A percentile compares a stretch with the other conserved stretches of the same genome.
Conservation (phyloP, 768 basidiomycete species). For the Rossbeevera mucosa region DNA sequence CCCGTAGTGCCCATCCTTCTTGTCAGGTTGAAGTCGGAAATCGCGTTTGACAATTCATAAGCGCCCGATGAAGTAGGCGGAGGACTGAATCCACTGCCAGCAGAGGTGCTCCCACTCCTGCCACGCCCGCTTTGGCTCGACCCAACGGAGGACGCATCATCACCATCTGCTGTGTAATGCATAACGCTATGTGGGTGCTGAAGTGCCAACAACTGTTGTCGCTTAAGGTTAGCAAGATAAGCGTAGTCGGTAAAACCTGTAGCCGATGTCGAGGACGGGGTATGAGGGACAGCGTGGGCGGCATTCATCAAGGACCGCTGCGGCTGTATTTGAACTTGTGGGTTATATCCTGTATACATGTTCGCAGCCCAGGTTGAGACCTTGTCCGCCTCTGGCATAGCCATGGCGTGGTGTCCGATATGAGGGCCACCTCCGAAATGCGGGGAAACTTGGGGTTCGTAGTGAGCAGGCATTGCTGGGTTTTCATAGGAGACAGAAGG, state of each 20-base stretch:
- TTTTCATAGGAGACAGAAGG: conserved; percentile 48
- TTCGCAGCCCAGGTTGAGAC: conserved; percentile 28
- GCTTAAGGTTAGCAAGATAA: conserved; percentile 22
- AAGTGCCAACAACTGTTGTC: conserved; percentile 31
- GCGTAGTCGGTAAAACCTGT: conserved; percentile 19
- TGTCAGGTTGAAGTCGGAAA: conserved; percentile 22
- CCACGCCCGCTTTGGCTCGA: conserved; percentile 32
- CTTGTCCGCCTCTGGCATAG: conserved; percentile 25
- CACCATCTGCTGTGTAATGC: conserved; percentile 32
- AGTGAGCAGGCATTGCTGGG: conserved; percentile 44
- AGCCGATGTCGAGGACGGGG: conserved; percentile 9
- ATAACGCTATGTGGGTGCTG: conserved; percentile 27
- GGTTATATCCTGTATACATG: conserved; percentile 26
- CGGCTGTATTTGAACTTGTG: conserved; percentile 26
- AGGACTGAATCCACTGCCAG: conserved; percentile 30
- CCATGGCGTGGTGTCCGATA: conserved; percentile 18
- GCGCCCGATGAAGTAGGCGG: conserved; percentile 27
- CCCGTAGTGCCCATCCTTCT: conserved; percentile 24
- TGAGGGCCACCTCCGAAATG: conserved; percentile 26
- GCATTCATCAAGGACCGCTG: conserved; percentile 36
- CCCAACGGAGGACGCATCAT: conserved; percentile 37
- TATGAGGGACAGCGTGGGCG: conserved; percentile 32
- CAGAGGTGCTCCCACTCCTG: conserved; percentile 37
- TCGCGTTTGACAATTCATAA: conserved; percentile 35
- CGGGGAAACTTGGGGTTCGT: conserved; percentile 36